These are phyloP conservation scores for Cudoniella acicularis DNA, from an alignment of 495 filamentous ascomycete species.

Conservation along the genomic window DNA sequence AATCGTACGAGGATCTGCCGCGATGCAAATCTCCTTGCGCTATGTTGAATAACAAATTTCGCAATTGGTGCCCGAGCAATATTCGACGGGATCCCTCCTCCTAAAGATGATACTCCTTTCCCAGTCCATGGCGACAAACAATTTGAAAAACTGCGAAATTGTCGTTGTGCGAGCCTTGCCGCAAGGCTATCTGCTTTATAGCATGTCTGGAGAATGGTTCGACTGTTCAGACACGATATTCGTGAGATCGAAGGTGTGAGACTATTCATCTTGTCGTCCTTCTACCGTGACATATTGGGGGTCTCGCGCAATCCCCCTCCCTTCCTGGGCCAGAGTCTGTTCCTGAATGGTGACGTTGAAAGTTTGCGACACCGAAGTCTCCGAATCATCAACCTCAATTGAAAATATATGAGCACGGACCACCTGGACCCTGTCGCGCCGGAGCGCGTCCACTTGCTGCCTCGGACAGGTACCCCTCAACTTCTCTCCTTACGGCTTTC, in stretches of 20 bases:
- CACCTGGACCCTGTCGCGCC: background rate
- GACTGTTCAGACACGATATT: conserved; percentile 14
- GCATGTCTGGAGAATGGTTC: conserved; percentile 18
- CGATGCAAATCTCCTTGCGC: conserved; percentile 11
- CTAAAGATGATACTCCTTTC: background rate
- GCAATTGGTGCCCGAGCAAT: background rate
- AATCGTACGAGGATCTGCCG: conserved; percentile 28
- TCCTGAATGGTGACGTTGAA: background rate
- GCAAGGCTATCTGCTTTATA: conserved; percentile 19
- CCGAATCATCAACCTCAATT: background rate
- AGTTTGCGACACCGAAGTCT: background rate
- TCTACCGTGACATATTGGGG: conserved; percentile 17
- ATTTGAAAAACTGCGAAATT: conserved; percentile 13
- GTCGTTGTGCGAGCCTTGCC: conserved; percentile 13
- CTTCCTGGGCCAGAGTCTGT: too few relatives aligned
- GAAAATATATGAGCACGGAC: background rate
- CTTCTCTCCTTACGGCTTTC: background rate
- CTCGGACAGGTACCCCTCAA: background rate
- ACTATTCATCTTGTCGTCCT: conserved; percentile 17
- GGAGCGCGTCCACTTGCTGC: too few relatives aligned
- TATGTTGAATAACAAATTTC: background rate
- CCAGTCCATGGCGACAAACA: background rate
- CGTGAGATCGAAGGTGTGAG: conserved; percentile 21
- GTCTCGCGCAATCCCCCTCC: too few relatives aligned
- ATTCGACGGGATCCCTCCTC: background rate